Evolutionary conservation across 1,139 yeast genomes (phyloP).

Genomic region (Candida sojae): DNA sequence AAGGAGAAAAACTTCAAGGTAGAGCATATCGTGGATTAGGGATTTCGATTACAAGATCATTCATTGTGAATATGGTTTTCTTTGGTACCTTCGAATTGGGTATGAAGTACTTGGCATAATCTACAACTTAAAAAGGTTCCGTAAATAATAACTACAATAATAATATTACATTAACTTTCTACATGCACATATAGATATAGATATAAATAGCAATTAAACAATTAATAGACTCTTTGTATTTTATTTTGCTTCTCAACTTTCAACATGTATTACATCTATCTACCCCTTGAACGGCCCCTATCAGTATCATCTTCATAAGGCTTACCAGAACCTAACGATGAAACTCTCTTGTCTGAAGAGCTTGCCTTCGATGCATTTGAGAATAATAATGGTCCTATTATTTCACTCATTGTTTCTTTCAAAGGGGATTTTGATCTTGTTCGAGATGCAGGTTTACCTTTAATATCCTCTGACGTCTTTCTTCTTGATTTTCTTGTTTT

Average conservation of each 20-base stretch:
- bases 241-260: background rate
- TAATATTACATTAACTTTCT: constrained; percentile 1
- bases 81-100: constrained; percentile 71
- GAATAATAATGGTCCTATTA: constrained; percentile 22
- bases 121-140: background rate
- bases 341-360: constrained; percentile 10
- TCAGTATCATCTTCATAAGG: constrained; percentile 12
- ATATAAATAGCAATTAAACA: background rate
- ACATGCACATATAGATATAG: background rate
- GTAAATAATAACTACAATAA: background rate
- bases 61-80: constrained; percentile 73
- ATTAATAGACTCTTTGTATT: background rate
- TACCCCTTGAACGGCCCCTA: constrained; percentile 15
- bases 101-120: constrained; percentile 45
- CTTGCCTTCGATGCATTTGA: constrained; percentile 17
- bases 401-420: constrained; percentile 33
- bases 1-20: constrained; percentile 37
- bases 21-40: constrained; percentile 76
- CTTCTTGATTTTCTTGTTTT: constrained; percentile 5
- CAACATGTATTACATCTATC: background rate
- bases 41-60: constrained; percentile 69
- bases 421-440: constrained; percentile 47
- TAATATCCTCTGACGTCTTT: constrained; percentile 1
- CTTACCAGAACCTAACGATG: constrained; percentile 6
- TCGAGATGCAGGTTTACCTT: constrained; percentile 37